Evolutionary conservation across 2,329 filamentous ascomycete genomes (phyloP).

Genomic region (Ceratocystis lukuohia): DNA sequence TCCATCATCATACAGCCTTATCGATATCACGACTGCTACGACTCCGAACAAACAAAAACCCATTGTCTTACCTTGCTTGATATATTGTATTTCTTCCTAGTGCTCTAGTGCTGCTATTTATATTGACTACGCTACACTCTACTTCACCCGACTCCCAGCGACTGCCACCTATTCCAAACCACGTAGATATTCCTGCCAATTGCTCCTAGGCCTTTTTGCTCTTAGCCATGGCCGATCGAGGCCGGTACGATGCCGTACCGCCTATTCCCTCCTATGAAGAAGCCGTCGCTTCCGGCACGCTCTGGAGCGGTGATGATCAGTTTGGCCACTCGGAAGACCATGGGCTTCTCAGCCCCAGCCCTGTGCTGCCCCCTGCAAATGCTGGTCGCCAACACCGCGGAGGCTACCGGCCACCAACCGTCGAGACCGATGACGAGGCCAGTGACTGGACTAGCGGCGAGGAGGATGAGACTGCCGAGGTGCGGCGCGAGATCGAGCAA

Average conservation of each 20-base stretch:
- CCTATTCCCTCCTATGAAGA: slow-evolving; percentile 24
- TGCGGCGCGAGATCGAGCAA: slow-evolving; percentile 75
- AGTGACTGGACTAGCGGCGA: slow-evolving; percentile 39
- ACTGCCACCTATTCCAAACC: neutral
- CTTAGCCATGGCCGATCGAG: slow-evolving; percentile 16
- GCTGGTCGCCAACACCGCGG: slow-evolving; percentile 31
- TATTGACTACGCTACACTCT: neutral
- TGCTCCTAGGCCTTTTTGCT: neutral
- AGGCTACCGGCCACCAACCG: slow-evolving; percentile 68
- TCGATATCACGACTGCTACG: slow-evolving; percentile 1
- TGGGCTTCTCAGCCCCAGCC: slow-evolving; percentile 49
- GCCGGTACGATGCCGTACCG: slow-evolving; percentile 23
- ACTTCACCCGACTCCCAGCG: neutral
- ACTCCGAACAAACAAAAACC: neutral
- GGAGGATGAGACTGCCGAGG: slow-evolving; percentile 45
- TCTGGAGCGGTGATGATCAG: slow-evolving; percentile 13
- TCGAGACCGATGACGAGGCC: slow-evolving; percentile 60
- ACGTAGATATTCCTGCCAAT: neutral
- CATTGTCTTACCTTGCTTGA: neutral
- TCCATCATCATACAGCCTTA: neutral
- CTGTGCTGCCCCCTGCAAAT: slow-evolving; percentile 27
- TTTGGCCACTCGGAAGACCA: slow-evolving; percentile 46
- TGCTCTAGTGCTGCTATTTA: neutral
- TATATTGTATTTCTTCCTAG: neutral
- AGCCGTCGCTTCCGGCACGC: slow-evolving; percentile 21